These are phyloP conservation scores for Globisporangium emineosum DNA, from an alignment of 352 stramenopile genomes.

Conservation along the genomic window DNA sequence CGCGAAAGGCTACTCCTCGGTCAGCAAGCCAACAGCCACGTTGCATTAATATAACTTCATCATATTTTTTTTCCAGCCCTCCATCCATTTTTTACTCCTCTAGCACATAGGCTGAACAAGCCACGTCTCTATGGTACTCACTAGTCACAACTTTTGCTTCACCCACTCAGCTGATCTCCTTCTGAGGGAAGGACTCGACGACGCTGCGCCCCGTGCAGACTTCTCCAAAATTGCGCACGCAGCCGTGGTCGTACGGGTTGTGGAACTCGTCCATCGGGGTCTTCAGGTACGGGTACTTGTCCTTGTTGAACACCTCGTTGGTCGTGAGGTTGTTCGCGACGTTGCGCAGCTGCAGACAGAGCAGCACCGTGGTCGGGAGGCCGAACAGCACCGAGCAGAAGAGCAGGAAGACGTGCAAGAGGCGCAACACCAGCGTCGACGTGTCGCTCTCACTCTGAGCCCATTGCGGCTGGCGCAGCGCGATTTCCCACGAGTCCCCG, in stretches of 20 bases:
- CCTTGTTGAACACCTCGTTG: slow-evolving; percentile 88
- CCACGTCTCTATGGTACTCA: slow-evolving; percentile 1
- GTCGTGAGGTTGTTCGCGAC: slow-evolving; percentile 71
- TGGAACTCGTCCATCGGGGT: slow-evolving; percentile 73
- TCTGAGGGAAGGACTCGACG: slow-evolving; percentile 2
- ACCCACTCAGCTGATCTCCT: neutral
- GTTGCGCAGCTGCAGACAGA: slow-evolving; percentile 72
- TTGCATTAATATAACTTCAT: slow-evolving; percentile 15
- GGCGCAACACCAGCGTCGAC: slow-evolving; percentile 43
- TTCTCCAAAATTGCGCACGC: slow-evolving; percentile 53
- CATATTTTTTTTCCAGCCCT: neutral
- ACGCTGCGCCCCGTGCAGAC: slow-evolving; percentile 28
- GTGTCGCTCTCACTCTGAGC: slow-evolving; percentile 12
- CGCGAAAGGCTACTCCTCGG: slow-evolving; percentile 51
- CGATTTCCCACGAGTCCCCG: neutral
- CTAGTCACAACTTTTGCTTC: neutral
- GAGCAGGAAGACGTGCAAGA: slow-evolving; percentile 51
- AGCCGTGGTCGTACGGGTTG: slow-evolving; percentile 74
- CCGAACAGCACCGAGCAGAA: slow-evolving; percentile 66
- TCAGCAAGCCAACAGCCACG: slow-evolving; percentile 29
- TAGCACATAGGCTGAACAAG: neutral
- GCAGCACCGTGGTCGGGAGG: slow-evolving; percentile 54
- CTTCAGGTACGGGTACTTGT: slow-evolving; percentile 86
- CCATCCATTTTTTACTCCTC: slow-evolving; percentile 5
- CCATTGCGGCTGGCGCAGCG: slow-evolving; percentile 13